Evolutionary conservation across 179 eudicot species (phyloP).

Genomic region (Heliamphora ciliata): DNA sequence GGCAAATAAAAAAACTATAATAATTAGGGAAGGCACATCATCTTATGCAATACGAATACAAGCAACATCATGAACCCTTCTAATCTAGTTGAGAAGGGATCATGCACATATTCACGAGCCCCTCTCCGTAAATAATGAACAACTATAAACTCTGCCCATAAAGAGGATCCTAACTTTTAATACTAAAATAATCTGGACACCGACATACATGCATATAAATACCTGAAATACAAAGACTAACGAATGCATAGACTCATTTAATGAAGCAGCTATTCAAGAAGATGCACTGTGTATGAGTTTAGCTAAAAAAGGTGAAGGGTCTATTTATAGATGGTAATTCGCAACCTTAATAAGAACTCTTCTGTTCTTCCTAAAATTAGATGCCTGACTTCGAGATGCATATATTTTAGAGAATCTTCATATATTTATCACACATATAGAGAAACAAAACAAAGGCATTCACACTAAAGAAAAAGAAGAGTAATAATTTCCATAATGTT

Average conservation of each 20-base stretch:
- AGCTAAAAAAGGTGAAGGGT: not conserved
- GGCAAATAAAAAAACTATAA: not conserved
- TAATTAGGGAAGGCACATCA: not conserved
- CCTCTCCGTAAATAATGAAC: too few species aligned
- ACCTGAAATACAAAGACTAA: not conserved
- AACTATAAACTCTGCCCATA: not conserved
- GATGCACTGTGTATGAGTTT: not conserved
- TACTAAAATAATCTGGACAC: not conserved
- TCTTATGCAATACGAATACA: not conserved
- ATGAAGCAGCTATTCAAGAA: not conserved
- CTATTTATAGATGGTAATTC: not conserved
- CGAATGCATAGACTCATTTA: not conserved
- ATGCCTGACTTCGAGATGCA: not conserved
- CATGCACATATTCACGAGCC: not conserved
- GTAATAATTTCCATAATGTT: not conserved
- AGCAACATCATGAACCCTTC: constrained; percentile 1
- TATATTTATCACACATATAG: not conserved
- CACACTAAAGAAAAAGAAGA: not conserved
- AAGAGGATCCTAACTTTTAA: not conserved
- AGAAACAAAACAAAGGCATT: not conserved
- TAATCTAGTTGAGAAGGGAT: not conserved
- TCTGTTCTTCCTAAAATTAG: not conserved
- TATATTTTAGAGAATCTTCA: too few species aligned
- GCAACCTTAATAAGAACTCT: not conserved
- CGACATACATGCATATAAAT: not conserved